Base-by-base conservation (phyloP, 2,329 filamentous ascomycete genomes). In the Penicillium sp. region DNA sequence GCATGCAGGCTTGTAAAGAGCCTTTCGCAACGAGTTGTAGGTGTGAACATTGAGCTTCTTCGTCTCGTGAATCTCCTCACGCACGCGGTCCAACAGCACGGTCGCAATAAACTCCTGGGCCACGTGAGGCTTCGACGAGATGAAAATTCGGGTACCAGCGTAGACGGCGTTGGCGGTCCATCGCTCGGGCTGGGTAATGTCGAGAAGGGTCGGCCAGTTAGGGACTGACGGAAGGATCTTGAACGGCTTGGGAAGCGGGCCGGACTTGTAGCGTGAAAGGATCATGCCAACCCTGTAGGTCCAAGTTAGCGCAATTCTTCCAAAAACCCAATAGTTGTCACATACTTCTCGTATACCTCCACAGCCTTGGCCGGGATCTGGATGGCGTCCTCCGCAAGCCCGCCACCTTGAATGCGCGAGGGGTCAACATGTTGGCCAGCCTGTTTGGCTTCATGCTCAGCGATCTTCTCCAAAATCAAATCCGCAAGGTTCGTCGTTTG, bases 221-320 rank as follows among this genome's bases (percentile, higher is more conserved):
- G 91, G 91, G 13, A 97, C 84, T 0, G 91, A 92, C 2, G 94
- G 94, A 8, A 99, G 81, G 58, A 97, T 91, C 74, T 97, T 97
- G 81, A 99, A 95, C 0, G 92, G 92, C 74, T 99, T 99, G 18
- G 94, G 94, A 28, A 99, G 81, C 60, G 92, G 92, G n/a, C 94
- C 94, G 13, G 89, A 92, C 74, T 95, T 96, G 78, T 96, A 97
- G 58, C 92, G 85, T 24, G 90, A 91, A 53, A 99, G 81, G 54
- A 97, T 87, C 60, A 92, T 79, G 54, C 92, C 92, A 62, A 96
- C 86, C 76, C 86, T 90, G 44, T 40, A 45, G 5, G 7, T 57
- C 22, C 38, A 33, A 25, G 41, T 63, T 51, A 69, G 58, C 43
- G 58, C 47, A 16, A 11, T 5, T 35, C 8, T 8, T 7, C 18